Conservation (phyloP, 2,329 filamentous ascomycete species). For the Nemania sp. region DNA sequence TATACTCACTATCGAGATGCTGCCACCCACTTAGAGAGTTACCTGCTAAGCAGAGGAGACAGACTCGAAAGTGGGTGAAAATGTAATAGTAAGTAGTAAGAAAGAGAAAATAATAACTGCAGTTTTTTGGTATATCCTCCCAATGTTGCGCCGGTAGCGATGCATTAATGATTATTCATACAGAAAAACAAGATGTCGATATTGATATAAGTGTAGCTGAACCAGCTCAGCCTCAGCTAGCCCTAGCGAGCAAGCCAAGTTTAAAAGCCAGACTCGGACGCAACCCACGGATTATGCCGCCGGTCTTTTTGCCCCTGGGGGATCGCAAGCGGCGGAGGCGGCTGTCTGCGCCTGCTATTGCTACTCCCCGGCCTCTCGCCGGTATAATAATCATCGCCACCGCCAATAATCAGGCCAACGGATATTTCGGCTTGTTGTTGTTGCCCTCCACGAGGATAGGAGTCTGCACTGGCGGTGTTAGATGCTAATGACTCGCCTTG, state of each 20-base stretch:
- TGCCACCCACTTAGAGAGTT: too few species aligned
- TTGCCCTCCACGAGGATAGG: not conserved
- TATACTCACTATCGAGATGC: too few species aligned
- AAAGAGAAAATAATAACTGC: not conserved
- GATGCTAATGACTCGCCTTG: constrained; percentile 37
- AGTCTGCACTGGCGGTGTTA: constrained; percentile 17
- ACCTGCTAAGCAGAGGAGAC: too few species aligned
- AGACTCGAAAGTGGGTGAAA: too few species aligned
- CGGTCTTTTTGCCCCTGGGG: constrained; percentile 16
- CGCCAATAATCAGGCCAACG: constrained; percentile 37
- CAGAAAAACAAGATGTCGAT: too few species aligned
- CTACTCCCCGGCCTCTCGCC: constrained; percentile 36
- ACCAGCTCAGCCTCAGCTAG: constrained; percentile 39
- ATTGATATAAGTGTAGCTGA: too few species aligned
- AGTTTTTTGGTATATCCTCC: constrained; percentile 23
- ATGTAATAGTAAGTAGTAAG: too few species aligned
- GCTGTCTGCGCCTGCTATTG: constrained; percentile 20
- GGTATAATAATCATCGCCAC: constrained; percentile 35
- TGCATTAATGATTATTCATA: too few species aligned
- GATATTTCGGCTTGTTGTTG: constrained; percentile 25
- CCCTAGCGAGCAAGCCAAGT: too few species aligned
- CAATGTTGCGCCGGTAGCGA: constrained; percentile 19
- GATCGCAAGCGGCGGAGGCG: constrained; percentile 23
- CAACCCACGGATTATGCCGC: constrained; percentile 5
- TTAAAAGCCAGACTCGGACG: constrained; percentile 38